Conservation (phyloP, 208 protist species). For the Leishmania lainsoni region DNA sequence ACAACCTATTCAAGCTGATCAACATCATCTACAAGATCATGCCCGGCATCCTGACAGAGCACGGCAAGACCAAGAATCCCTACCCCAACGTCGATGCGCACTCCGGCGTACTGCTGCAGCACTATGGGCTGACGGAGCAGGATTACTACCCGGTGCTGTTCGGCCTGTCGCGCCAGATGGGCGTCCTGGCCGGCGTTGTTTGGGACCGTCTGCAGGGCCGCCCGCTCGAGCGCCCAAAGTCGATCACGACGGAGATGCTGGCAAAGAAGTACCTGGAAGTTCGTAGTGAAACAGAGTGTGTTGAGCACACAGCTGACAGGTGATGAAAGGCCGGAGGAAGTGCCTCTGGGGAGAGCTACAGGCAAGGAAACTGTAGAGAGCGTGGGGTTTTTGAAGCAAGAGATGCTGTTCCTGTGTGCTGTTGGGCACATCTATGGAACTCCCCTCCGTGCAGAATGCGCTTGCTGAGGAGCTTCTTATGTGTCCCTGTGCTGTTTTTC, state of each 20-base stretch:
- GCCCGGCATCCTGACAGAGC: conserved; percentile 95
- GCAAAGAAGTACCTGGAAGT: conserved; percentile 61
- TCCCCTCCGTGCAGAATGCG: no score
- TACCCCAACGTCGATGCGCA: conserved; percentile 99
- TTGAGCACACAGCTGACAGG: not conserved
- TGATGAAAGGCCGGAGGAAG: not conserved
- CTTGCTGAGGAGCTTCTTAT: no score
- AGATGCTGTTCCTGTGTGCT: no score
- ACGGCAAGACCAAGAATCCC: conserved; percentile 98
- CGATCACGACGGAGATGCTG: conserved; percentile 84
- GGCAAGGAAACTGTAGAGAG: not conserved
- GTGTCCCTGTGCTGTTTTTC: no score
- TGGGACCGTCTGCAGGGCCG: conserved; percentile 95
- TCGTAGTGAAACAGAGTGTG: not conserved
- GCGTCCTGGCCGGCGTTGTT: conserved; percentile 94
- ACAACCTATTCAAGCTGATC: conserved; percentile 96
- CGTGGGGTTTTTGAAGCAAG: not conserved
- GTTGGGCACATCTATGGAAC: no score
- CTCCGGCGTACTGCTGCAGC: conserved; percentile 91
- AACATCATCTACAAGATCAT: conserved; percentile 92
- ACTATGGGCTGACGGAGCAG: conserved; percentile 97
- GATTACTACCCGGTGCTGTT: conserved; percentile 98
- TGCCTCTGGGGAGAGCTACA: not conserved
- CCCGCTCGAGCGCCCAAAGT: conserved; percentile 98
- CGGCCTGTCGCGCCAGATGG: conserved; percentile 95